Evolutionary conservation across 148 eudicot species (phyloP), one percentile per base, ranked within the genome.

Genomic region (Nepenthes mirabilis): DNA sequence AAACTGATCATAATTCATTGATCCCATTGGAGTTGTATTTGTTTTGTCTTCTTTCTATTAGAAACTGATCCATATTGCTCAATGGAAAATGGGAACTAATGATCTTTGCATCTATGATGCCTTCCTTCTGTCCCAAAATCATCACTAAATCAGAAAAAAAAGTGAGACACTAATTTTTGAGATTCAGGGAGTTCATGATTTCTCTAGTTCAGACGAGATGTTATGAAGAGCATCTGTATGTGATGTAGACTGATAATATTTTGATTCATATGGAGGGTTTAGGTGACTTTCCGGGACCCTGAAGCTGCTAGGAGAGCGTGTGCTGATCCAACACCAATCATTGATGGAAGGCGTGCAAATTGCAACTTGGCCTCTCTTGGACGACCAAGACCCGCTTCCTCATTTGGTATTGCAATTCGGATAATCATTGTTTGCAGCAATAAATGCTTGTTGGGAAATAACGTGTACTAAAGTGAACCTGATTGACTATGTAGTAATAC

Each of bases 281-380:
- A 91, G 98, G 98, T 91, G 77, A 91, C 98, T 75, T 91, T 88
- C 68, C 96, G 91, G 70, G 94, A 86, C 63, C 88, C 96, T 34
- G 98, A 91, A 58, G 83, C 98, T 52, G 96, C 96, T 34, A 82
- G 83, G 74, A 85, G 88, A 72, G 94, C 98, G 12, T 91, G 96
- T 74, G 85, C 71, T 56, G 87, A 88, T 83, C 98, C 98, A 35
- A 54, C 83, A 52, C 98, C 98, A 43, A 74, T 83, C 37, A 91
- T 91, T 74, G 98, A 91, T 72, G 98, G 97, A 14, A 80, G 98
- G 60, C 85, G 94, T 47, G 98, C 96, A 5, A 91, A 91, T 60
- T 91, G 96, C 75, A 91, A 91, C 74, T 77, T 91, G 78, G 98
- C 98, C 67, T 88, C 96, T 54, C 81, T 83, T 11, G 96, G 98